phyloP scores from a whole-genome alignment of 2,329 filamentous ascomycete species.

The Blastomyces percursus region DNA sequence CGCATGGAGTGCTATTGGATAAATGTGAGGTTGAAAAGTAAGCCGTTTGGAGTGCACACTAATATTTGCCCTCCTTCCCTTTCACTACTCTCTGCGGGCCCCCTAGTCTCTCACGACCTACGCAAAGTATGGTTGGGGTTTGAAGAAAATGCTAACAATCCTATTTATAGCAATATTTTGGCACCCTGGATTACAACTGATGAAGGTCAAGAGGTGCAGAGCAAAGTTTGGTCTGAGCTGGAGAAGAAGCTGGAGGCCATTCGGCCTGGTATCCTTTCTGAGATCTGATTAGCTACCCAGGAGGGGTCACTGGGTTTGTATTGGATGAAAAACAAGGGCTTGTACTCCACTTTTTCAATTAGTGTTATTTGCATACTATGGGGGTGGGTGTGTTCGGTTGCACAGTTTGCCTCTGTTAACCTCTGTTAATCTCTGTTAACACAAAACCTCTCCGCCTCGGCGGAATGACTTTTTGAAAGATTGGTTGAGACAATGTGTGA shows the following conservation, averaged over 20 bases:
- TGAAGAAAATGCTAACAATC: not conserved
- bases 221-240: slow-evolving; percentile 11
- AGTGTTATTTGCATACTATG: not conserved
- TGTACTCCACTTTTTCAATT: not conserved
- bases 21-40: slow-evolving; percentile 11
- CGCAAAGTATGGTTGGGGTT: not conserved
- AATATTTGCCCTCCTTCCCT: not conserved
- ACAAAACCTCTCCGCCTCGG: no score
- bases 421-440: no score
- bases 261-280: slow-evolving; percentile 4
- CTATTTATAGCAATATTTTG: not conserved
- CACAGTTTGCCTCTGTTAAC: no score
- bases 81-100: not conserved
- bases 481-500: no score
- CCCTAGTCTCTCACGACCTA: not conserved
- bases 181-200: slow-evolving; percentile 7
- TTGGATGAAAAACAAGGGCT: not conserved
- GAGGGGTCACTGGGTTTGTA: not conserved
- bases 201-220: slow-evolving; percentile 8
- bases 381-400: no score
- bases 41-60: not conserved
- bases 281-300: not conserved
- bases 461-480: no score
- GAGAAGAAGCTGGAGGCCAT: slow-evolving; percentile 11
- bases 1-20: slow-evolving; percentile 10